phyloP scores from a whole-genome alignment of 1,284 basidiomycete species.

The Austropuccinia psidii region DNA sequence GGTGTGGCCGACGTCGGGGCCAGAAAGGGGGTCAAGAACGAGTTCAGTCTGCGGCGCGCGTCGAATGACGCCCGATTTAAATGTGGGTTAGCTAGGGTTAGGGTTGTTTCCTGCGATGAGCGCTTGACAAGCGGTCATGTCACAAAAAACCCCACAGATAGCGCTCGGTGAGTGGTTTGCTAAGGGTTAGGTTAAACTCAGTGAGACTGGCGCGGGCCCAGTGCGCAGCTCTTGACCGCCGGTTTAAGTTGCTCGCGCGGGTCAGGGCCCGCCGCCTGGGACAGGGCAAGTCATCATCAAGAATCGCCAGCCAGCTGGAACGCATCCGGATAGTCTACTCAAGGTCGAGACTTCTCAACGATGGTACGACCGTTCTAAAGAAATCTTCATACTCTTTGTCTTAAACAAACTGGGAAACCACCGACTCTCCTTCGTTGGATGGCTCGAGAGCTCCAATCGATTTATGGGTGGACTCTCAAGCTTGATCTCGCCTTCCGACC shows the following conservation, averaged over 20 bases:
- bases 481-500: not conserved
- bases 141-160: too few relatives aligned
- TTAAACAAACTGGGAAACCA: not conserved
- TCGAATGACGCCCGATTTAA: too few relatives aligned
- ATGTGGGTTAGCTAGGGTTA: too few relatives aligned
- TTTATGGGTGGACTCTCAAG: not conserved
- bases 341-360: not conserved
- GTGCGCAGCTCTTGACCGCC: not conserved
- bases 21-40: too few relatives aligned
- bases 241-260: not conserved
- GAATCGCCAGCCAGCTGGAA: too few relatives aligned
- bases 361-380: not conserved
- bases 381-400: not conserved
- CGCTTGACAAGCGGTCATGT: too few relatives aligned
- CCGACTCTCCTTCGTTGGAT: not conserved
- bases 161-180: too few relatives aligned
- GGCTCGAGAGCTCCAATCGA: not conserved
- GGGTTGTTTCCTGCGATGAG: too few relatives aligned
- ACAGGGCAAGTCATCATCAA: not conserved
- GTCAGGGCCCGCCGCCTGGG: not conserved
- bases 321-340: too few relatives aligned
- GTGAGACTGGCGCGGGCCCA: not conserved
- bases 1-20: too few relatives aligned
- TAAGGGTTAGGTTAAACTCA: not conserved
- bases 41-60: too few relatives aligned